Evolutionary conservation across 768 basidiomycete species (phyloP).

Genomic region (Austroboletus festivus): DNA sequence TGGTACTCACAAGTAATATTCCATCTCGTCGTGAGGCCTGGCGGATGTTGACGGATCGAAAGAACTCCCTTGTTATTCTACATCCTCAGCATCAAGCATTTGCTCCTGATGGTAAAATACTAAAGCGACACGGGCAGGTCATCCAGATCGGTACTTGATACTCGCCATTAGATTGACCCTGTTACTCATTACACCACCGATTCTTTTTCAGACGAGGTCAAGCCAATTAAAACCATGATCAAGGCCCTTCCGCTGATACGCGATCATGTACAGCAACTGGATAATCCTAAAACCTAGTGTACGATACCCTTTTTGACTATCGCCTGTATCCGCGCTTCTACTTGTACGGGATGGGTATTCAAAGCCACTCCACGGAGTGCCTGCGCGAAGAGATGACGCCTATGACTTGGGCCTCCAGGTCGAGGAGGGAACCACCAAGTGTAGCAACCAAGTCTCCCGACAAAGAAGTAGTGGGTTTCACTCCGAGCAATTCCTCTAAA

Average conservation of each 20-base stretch:
- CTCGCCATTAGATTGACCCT: not conserved
- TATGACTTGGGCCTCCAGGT: conserved; percentile 45
- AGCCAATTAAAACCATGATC: conserved; percentile 73
- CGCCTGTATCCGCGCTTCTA: conserved; percentile 7
- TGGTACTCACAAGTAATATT: conserved; percentile 70
- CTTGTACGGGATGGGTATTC: conserved; percentile 10
- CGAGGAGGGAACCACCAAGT: conserved; percentile 51
- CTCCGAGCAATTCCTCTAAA: conserved; percentile 45
- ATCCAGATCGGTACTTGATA: conserved; percentile 54
- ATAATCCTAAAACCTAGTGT: conserved; percentile 10
- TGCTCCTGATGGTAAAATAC: conserved; percentile 35
- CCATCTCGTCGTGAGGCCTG: conserved; percentile 19
- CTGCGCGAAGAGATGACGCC: conserved; percentile 51
- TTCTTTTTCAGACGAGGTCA: conserved; percentile 52
- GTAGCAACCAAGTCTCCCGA: conserved; percentile 56
- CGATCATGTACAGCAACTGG: conserved; percentile 45
- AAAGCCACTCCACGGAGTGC: conserved; percentile 50
- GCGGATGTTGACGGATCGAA: conserved; percentile 14
- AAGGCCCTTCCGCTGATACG: conserved; percentile 63
- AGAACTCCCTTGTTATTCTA: conserved; percentile 74
- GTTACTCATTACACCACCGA: not conserved
- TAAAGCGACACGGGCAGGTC: conserved; percentile 65
- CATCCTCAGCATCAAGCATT: conserved; percentile 59
- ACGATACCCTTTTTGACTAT: not conserved
- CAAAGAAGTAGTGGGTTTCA: conserved; percentile 11